phyloP scores from a whole-genome alignment of 2,329 filamentous ascomycete species.

The Elsinoe perseae region DNA sequence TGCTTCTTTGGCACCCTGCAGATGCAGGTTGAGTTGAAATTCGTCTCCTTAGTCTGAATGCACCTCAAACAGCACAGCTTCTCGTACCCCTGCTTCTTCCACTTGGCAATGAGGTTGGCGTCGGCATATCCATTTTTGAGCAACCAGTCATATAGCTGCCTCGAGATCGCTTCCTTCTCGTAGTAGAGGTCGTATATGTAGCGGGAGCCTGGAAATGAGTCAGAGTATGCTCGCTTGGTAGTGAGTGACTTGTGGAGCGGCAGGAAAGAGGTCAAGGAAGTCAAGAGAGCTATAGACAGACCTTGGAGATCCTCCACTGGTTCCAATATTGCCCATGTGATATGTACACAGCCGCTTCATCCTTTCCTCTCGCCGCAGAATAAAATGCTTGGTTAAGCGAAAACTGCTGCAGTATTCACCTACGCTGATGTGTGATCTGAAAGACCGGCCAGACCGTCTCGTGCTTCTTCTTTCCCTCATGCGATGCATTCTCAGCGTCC shows the following conservation, averaged over 20 bases:
- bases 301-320: constrained; percentile 12
- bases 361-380: not conserved
- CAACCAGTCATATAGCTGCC: constrained; percentile 87
- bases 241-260: not conserved
- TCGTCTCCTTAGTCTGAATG: constrained; percentile 99
- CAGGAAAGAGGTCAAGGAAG: not conserved
- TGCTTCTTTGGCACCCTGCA: constrained; percentile 87
- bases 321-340: not conserved
- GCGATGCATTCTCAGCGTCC: constrained; percentile 83
- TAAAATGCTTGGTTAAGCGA: not conserved
- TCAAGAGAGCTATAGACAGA: constrained; percentile 19
- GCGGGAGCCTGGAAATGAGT: constrained; percentile 48
- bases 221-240: constrained; percentile 18
- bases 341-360: not conserved
- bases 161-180: constrained; percentile 91
- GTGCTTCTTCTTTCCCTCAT: constrained; percentile 73
- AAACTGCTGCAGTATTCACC: constrained; percentile 24
- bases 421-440: constrained; percentile 89
- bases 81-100: constrained; percentile 99
- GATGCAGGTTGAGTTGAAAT: constrained; percentile 96
- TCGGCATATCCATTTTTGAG: constrained; percentile 96
- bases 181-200: constrained; percentile 99
- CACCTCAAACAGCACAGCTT: constrained; percentile 95
- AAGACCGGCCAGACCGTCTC: constrained; percentile 97
- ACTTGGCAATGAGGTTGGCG: constrained; percentile 92